Evolutionary conservation across 176 grass and related monocot genomes (phyloP).

Genomic region (Chloris gayana): DNA sequence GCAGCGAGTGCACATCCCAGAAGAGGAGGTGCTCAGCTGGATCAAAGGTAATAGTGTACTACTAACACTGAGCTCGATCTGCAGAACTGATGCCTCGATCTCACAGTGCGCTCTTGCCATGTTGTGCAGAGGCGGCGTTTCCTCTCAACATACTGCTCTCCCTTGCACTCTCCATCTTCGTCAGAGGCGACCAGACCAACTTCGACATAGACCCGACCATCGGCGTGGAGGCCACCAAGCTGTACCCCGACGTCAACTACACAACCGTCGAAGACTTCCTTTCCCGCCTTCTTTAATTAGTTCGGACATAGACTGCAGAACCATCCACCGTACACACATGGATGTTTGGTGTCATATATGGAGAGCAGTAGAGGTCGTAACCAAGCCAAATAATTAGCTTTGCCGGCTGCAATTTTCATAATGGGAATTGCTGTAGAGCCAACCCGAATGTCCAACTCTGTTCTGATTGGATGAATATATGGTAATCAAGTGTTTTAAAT

Average conservation of each 20-base stretch:
- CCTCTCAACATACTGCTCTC: slow-evolving; percentile 31
- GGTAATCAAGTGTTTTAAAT: too few relatives aligned
- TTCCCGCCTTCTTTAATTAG: not conserved
- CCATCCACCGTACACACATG: not conserved
- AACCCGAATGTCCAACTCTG: too few relatives aligned
- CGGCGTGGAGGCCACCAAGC: slow-evolving; percentile 57
- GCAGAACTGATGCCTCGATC: not conserved
- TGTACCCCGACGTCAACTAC: slow-evolving; percentile 72
- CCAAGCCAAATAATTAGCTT: not conserved
- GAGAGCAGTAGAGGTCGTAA: too few relatives aligned
- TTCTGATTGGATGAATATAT: too few relatives aligned
- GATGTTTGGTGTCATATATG: not conserved
- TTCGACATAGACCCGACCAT: slow-evolving; percentile 50
- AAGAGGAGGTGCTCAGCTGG: slow-evolving; percentile 26
- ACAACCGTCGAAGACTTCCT: slow-evolving; percentile 60
- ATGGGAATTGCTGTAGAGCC: too few relatives aligned
- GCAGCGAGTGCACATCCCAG: slow-evolving; percentile 38
- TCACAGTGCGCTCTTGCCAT: not conserved
- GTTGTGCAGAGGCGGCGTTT: slow-evolving; percentile 21
- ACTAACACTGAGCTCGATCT: not conserved
- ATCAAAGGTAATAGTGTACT: slow-evolving; percentile 15
- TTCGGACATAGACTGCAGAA: not conserved
- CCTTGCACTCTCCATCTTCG: slow-evolving; percentile 36
- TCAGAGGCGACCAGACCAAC: slow-evolving; percentile 58
- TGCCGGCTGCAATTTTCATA: not conserved